Conservation (phyloP, 768 basidiomycete genomes). For the Multifurca ochricompacta region DNA sequence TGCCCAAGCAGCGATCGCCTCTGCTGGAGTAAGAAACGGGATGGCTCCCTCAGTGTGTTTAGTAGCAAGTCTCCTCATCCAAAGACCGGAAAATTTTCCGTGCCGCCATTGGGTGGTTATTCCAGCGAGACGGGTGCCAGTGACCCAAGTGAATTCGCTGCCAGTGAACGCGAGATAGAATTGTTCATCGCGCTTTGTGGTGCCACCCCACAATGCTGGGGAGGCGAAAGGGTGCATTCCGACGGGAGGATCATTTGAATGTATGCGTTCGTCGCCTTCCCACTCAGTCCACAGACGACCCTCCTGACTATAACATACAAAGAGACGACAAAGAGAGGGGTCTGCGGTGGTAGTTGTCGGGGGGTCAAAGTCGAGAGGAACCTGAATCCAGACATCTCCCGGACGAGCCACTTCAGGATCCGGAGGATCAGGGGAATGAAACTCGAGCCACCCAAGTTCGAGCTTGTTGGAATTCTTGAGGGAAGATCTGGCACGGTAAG, state of each 20-base stretch:
- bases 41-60: constrained; percentile 6
- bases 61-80: constrained; percentile 1
- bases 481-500: not conserved
- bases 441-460: not conserved
- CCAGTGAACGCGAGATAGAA: constrained; percentile 7
- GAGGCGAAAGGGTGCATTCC: constrained; percentile 4
- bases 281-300: constrained; percentile 4
- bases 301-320: constrained; percentile 1
- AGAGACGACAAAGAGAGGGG: not conserved
- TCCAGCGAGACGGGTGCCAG: not conserved
- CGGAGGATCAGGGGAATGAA: not conserved
- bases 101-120: constrained; percentile 1
- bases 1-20: constrained; percentile 1
- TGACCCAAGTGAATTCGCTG: constrained; percentile 9
- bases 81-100: not conserved
- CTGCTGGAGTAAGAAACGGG: not conserved
- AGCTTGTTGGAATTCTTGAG: constrained; percentile 7
- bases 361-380: not conserved
- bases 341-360: not conserved
- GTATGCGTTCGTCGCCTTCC: constrained; percentile 7
- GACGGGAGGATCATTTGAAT: not conserved
- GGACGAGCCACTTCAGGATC: not conserved
- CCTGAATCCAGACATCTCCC: not conserved
- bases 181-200: constrained; percentile 1
- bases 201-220: constrained; percentile 1